These are phyloP conservation scores for Naegleria lovaniensis DNA, from an alignment of 208 protist genomes.

Conservation along the genomic window DNA sequence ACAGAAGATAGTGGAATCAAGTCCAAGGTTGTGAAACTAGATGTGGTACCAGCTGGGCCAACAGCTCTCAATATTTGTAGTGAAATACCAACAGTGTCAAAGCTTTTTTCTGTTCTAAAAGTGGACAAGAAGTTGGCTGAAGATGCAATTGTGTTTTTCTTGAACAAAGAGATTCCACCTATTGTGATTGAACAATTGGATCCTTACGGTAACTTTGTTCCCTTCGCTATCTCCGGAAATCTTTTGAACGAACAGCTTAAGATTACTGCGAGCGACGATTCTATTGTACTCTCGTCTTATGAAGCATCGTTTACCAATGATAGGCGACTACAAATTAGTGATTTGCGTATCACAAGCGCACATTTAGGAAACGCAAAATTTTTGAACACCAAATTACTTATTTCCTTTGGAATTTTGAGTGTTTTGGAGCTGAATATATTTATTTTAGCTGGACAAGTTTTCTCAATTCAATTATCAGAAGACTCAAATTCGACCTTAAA, in stretches of 20 bases:
- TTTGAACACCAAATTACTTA: not conserved
- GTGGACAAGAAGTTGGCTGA: not conserved
- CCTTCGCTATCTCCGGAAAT: not conserved
- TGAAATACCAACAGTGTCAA: not conserved
- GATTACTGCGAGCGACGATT: not conserved
- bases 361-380: not conserved
- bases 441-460: not conserved
- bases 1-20: not conserved
- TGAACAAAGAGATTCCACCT: not conserved
- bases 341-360: not conserved
- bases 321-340: not conserved
- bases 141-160: not conserved
- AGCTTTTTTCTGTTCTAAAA: not conserved
- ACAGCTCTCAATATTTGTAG: not conserved
- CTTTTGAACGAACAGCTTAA: not conserved
- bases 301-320: not conserved
- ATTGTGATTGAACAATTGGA: not conserved
- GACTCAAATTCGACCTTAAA: not conserved
- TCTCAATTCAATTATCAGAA: not conserved
- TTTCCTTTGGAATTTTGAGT: not conserved
- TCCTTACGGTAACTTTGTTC: not conserved
- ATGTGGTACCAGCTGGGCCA: not conserved
- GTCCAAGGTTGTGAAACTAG: not conserved
- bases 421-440: not conserved
- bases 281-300: not conserved